Percentiles rank a stretch among this genome's conserved stretches.
Conservation (phyloP, 257 asterid species). For the Solanum lycopersicoides region DNA sequence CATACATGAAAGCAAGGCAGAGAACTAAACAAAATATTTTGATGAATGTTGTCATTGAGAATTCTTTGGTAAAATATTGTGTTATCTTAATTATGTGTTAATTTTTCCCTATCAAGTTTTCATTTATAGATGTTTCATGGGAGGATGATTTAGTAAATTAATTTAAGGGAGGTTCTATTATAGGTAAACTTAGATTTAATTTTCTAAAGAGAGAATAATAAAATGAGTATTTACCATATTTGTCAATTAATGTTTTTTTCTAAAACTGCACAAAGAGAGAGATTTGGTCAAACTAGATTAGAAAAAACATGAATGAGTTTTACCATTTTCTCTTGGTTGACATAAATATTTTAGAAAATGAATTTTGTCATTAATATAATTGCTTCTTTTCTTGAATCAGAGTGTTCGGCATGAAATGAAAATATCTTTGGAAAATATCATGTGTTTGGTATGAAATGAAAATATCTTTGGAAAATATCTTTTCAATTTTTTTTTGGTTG, state of each 20-base stretch:
- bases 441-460: too few species aligned
- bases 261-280: neutral
- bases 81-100: neutral
- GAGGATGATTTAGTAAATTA: neutral
- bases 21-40: neutral
- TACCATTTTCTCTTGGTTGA: too few species aligned
- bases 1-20: neutral
- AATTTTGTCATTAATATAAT: too few species aligned
- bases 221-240: neutral
- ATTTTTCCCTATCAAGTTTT: neutral
- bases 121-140: neutral
- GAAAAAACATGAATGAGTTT: too few species aligned
- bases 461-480: too few species aligned
- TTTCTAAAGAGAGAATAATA: too few species aligned
- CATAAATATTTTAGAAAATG: too few species aligned
- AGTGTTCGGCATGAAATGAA: too few species aligned
- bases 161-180: neutral
- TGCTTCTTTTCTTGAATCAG: too few species aligned
- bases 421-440: too few species aligned
- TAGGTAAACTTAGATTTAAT: neutral
- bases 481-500: too few species aligned
- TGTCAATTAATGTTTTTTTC: neutral
- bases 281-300: too few species aligned
- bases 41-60: neutral
- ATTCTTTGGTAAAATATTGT: neutral